Base-by-base conservation (phyloP, 208 protist species). In the Acanthamoeba healyi region DNA sequence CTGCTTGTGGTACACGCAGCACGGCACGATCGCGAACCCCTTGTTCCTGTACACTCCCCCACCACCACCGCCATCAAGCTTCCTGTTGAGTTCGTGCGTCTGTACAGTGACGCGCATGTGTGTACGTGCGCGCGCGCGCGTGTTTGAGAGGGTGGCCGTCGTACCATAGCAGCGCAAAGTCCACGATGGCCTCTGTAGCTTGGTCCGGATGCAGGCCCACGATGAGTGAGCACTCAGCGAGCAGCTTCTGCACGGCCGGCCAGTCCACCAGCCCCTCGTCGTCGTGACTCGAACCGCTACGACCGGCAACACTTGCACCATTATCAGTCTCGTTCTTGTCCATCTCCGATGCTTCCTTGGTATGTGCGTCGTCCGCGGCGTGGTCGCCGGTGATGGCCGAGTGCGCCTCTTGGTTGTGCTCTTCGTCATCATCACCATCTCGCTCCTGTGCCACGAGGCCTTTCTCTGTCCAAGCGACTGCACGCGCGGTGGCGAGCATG, bases 181-280 rank as follows among this genome's bases (percentile, higher is more conserved):
- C 79, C 26, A 87, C 79, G 79, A 87, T 87, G 46, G 79, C 79
- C 42, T 87, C 79, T 17, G 79, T 61, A n/a, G 79, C 79, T 29
- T 87, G 79, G 79, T 87, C 79, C 6, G 79, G 79, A 29, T 87
- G 79, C 10, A 87, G 40, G 19, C 79, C 79, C 29, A 87, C 42
- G 26, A 87, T 38, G 46, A 87, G 19, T 4, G 79, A 87, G 46
- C 79, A 87, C 26, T 61, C 79, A 4, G 22, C 10, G 6, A 87
- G 24, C n/a, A 51, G 46, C 34, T 26, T 38, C 34, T n/a, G 19
- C 19, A 61, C 40, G 36, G 9, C 49, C 3, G 40, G n/a, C 79
- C 79, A 87, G 7, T 87, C 79, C 79, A 87, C 22, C 9, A 40
- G 9, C 9, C 29, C 42, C 79, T 5, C 49, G 40, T 19, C 44